Evolutionary conservation across 1,284 basidiomycete species (phyloP), one percentile per base, ranked within the genome.

Genomic region (Austroboletus niveus): DNA sequence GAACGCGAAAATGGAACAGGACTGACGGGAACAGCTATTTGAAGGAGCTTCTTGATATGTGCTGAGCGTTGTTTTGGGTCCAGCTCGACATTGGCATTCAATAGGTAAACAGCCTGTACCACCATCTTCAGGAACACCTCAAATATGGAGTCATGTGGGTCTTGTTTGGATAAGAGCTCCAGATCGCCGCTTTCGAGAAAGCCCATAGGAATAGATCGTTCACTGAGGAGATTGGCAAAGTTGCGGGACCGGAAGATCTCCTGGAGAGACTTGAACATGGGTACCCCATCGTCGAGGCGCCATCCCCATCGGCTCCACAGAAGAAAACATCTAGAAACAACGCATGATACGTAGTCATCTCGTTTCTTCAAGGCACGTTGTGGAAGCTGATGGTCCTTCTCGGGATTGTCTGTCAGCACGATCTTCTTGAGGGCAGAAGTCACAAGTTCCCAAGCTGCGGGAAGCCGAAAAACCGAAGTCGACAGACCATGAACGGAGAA

Each of bases 231-330:
- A 65, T 93, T 90, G 14, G 83, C 78, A 54, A 94, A 91, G 49
- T 85, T 84, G 27, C 95, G 85, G 44, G 81, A 84, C 56, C 86
- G 84, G 71, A 98, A 94, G 22, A 95, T 81, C 39, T 84, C 80
- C 36, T 83, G 82, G 1, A 97, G 75, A 35, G 82, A 78, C 43
- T 80, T 80, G 52, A 94, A 79, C 61, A 94, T 72, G 24, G 53
- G 63, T 5, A 80, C 78, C 1, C 83, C 79, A 38, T 84, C 78
- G 39, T 80, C 74, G 32, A 92, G 74, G 20, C 68, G 67, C 92
- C 94, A 97, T 22, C 75, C 65, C 92, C 92, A 98, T 24, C 76
- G 74, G 17, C 79, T 75, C 56, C 78, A 81, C 42, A 98, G 71
- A 14, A 84, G 72, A 51, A 88, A 81, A 65, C 91, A 94, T 15